Evolutionary conservation across 1,284 basidiomycete genomes (phyloP), one percentile per base, ranked within the genome.

Genomic region (Inonotus obliquus): DNA sequence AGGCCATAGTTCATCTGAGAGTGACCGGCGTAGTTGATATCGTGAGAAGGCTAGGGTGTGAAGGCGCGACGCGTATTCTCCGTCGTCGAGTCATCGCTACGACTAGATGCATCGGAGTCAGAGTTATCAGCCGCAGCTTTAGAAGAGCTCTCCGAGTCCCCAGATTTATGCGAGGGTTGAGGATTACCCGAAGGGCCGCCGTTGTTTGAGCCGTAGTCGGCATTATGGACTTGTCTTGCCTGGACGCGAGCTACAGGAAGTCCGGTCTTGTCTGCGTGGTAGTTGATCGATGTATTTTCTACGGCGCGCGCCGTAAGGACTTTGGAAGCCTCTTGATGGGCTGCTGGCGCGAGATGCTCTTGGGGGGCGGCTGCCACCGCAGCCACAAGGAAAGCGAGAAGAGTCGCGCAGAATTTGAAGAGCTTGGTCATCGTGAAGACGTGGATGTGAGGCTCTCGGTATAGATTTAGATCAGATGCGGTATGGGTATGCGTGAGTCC

Each of bases 221-320:
- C 61, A 35, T 63, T 63, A 21, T 59, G 61, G 21, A 59, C 23
- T 47, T 63, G 61, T 39, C 61, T 59, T 21, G 10, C 35, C 35
- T 29, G 21, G 23, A 45, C 35, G 19, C 19, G 23, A 35, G n/a
- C 6, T 14, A 32, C 25, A 21, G 51, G 48, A 21, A 27, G 6
- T 52, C 47, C 45, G 32, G 32, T 23, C 32, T 32, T 17, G 32
- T 21, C 17, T 41, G 39, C 10, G 7, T 29, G 48, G 9, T 25
- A 44, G 41, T 44, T 10, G 41, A n/a, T 39, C 14, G 32, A 25
- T 4, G 56, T 37, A 19, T 23, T 48, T 32, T 32, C 32, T 9
- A 19, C 27, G 29, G 53, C 21, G 14, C 37, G 41, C 23, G 5
- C 3, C 6, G 35, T 23, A 19, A 51, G 21, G 4, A 17, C 21